Evolutionary conservation across 371 early-diverging fungal genomes (phyloP), one percentile per base, ranked within the genome.

Genomic region (Encephalitozoon intestinalis): DNA sequence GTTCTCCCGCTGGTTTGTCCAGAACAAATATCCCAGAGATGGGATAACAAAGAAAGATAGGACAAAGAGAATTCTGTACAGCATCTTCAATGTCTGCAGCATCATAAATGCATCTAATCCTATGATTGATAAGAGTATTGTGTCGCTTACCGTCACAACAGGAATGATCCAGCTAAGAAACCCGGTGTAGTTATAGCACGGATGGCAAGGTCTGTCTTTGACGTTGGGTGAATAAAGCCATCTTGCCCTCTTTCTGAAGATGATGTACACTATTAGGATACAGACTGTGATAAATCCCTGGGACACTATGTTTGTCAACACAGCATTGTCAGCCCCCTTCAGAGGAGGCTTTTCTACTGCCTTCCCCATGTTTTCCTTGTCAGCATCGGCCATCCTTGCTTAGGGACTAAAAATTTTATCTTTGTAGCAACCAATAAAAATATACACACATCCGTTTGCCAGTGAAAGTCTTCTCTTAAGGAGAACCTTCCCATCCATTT

Each of bases 71-170:
- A 83, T 82, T 49, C 79, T 80, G 34, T 74, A 78, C 0, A 86
- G 67, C 4, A 86, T 64, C 74, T 83, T 86, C 9, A 84, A 31
- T 3, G 82, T 82, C 52, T 84, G 82, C n/a, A 83, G 65, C 49
- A 86, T 79, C 82, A 86, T 80, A 73, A 84, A 86, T 26, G 81
- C 78, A 70, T 86, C 86, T 34, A 86, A 71, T 0, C 86, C 86
- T 44, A 83, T 67, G 12, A 86, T 58, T n/a, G 76, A 51, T 0
- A 86, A 73, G 1, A 86, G 52, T 26, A 54, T 67, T 6, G 63
- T 68, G 70, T 86, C 86, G 30, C 63, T 37, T 0, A 82, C 63
- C 1, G 76, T 75, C 15, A 84, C 40, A 15, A 84, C 28, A 4
- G 84, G 84, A 39, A 75, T 51, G 8, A 84, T 70, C 84, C 84